Percentiles rank a stretch among this genome's conserved stretches.
These are phyloP conservation scores for Pleomassaria siparia DNA, from an alignment of 2,329 filamentous ascomycete genomes.

Conservation along the genomic window DNA sequence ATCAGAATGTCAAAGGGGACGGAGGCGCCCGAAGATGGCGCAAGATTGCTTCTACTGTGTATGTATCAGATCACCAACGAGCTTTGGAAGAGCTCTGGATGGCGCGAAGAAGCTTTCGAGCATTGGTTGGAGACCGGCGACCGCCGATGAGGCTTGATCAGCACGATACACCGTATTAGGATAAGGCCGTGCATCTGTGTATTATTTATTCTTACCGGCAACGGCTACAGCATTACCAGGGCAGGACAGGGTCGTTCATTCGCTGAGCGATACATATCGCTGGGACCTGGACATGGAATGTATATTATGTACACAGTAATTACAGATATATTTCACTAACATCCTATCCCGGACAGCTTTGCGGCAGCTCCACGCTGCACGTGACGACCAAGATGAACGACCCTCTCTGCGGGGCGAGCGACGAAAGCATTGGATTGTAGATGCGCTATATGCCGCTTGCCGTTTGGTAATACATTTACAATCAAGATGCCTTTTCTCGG, in stretches of 20 bases:
- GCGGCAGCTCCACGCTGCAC: slow-evolving; percentile 13
- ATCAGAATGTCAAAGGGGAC: slow-evolving; percentile 32
- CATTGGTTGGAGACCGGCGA: slow-evolving; percentile 38
- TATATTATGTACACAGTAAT: background rate
- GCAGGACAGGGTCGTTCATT: too few relatives aligned
- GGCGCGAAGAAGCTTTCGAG: slow-evolving; percentile 22
- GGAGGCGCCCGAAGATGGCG: slow-evolving; percentile 36
- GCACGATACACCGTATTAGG: background rate
- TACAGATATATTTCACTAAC: background rate
- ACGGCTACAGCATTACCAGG: too few relatives aligned
- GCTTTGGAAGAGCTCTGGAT: slow-evolving; percentile 19
- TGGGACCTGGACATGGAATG: too few relatives aligned
- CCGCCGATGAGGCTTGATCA: slow-evolving; percentile 22
- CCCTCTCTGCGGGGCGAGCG: slow-evolving; percentile 15
- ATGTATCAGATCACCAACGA: slow-evolving; percentile 26
- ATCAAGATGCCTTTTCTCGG: too few relatives aligned
- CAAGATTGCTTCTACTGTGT: slow-evolving; percentile 27
- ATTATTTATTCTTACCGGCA: background rate
- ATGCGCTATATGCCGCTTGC: background rate
- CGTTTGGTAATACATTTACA: too few relatives aligned
- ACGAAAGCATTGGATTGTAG: slow-evolving; percentile 7
- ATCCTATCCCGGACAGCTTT: background rate
- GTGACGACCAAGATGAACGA: slow-evolving; percentile 21
- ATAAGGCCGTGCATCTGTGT: background rate
- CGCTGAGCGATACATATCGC: too few relatives aligned